Percentiles rank a stretch among this genome's conserved stretches.
phyloP scores from a whole-genome alignment of 805 yeast genomes.

The Lachancea kluyveri region DNA sequence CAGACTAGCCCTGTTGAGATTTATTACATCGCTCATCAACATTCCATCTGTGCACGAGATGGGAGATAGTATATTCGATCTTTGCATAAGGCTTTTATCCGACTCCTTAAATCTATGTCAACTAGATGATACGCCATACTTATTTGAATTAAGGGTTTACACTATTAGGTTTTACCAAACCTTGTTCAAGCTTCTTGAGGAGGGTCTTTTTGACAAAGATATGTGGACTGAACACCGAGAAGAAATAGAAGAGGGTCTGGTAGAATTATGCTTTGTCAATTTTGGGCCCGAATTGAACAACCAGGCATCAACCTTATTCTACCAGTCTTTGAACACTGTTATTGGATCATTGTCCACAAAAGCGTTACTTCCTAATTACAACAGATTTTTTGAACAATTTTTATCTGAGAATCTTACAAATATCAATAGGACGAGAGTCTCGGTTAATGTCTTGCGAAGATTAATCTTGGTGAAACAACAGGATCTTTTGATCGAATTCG shows the following conservation, averaged over 20 bases:
- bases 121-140: slow-evolving; percentile 30
- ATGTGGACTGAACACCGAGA: slow-evolving; percentile 31
- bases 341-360: slow-evolving; percentile 27
- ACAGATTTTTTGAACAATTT: slow-evolving; percentile 32
- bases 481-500: slow-evolving; percentile 55
- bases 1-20: slow-evolving; percentile 45
- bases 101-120: slow-evolving; percentile 27
- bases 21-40: slow-evolving; percentile 29
- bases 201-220: slow-evolving; percentile 21
- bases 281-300: slow-evolving; percentile 16
- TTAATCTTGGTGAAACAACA: slow-evolving; percentile 46
- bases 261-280: slow-evolving; percentile 37
- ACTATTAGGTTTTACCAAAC: slow-evolving; percentile 39
- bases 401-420: slow-evolving; percentile 16
- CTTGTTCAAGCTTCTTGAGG: slow-evolving; percentile 17
- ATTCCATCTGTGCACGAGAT: slow-evolving; percentile 35
- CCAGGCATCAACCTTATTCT: slow-evolving; percentile 32
- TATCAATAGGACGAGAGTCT: slow-evolving; percentile 39
- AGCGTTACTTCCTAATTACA: slow-evolving; percentile 29
- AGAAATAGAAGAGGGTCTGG: slow-evolving; percentile 37
- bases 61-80: slow-evolving; percentile 35
- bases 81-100: slow-evolving; percentile 38
- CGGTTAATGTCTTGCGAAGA: slow-evolving; percentile 34
- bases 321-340: slow-evolving; percentile 33
- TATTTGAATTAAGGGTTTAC: slow-evolving; percentile 39